Conservation (phyloP, 2,329 filamentous ascomycete genomes). For the Hypoxylon sp. region DNA sequence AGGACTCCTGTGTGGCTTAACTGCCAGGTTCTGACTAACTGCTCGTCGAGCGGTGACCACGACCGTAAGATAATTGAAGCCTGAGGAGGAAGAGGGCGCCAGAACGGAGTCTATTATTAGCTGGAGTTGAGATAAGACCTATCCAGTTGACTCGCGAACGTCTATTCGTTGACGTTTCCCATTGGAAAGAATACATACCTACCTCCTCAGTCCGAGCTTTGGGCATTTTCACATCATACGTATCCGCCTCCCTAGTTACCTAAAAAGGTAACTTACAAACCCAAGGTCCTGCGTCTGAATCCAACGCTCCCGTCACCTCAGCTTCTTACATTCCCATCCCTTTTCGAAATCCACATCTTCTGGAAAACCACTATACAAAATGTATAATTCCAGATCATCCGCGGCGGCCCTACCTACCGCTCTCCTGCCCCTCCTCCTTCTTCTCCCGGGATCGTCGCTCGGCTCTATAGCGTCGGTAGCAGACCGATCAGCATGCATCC, state of each 20-base stretch:
- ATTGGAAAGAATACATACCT: slow-evolving; percentile 11
- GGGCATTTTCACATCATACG: neutral
- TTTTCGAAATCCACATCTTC: neutral
- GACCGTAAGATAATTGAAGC: slow-evolving; percentile 9
- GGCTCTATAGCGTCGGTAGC: slow-evolving; percentile 46
- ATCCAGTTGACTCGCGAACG: slow-evolving; percentile 6
- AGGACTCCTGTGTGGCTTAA: slow-evolving; percentile 12
- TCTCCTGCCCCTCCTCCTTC: slow-evolving; percentile 57
- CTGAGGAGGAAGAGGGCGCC: neutral
- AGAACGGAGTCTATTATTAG: slow-evolving; percentile 3
- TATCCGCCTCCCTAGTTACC: neutral
- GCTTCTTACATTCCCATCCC: neutral
- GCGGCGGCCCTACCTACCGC: slow-evolving; percentile 45
- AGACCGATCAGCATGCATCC: slow-evolving; percentile 58
- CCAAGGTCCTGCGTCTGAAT: slow-evolving; percentile 9
- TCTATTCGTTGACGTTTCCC: slow-evolving; percentile 3
- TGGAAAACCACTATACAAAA: slow-evolving; percentile 19
- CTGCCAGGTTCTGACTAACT: slow-evolving; percentile 16
- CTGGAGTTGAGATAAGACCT: neutral
- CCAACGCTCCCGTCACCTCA: neutral
- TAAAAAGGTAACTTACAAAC: slow-evolving; percentile 29
- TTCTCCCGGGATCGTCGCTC: slow-evolving; percentile 53
- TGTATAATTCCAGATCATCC: slow-evolving; percentile 36
- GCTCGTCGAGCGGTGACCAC: slow-evolving; percentile 5
- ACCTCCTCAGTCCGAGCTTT: slow-evolving; percentile 8